phyloP scores from a whole-genome alignment of 192 early-diverging fungal genomes.

The Coemansia sp. region DNA sequence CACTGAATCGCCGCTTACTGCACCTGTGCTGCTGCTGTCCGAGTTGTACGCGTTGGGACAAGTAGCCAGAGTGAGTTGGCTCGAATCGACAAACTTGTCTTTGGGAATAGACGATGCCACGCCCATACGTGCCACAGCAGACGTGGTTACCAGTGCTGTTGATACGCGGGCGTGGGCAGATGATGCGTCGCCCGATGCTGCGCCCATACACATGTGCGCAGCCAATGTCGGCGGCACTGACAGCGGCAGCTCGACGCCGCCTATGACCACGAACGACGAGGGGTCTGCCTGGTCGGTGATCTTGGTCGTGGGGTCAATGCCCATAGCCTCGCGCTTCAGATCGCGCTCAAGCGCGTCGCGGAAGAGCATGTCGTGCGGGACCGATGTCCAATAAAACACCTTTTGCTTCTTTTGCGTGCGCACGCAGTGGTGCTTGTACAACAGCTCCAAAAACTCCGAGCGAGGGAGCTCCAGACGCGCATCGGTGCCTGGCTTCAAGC shows the following conservation, averaged over 20 bases:
- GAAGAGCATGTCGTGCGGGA: conserved; percentile 92
- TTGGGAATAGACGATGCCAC: neutral
- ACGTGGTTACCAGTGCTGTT: conserved; percentile 12
- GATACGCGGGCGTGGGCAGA: conserved; percentile 11
- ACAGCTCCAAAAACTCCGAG: conserved; percentile 88
- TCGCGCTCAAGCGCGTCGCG: conserved; percentile 95
- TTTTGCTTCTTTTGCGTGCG: conserved; percentile 99
- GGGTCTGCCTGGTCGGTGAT: conserved; percentile 29
- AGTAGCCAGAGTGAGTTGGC: neutral
- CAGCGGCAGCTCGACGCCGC: conserved; percentile 48
- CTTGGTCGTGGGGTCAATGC: conserved; percentile 77
- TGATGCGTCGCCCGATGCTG: neutral
- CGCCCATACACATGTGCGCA: conserved; percentile 18
- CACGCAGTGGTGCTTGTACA: conserved; percentile 95
- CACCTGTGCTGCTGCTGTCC: neutral
- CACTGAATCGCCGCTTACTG: neutral
- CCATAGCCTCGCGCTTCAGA: conserved; percentile 87
- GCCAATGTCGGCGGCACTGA: conserved; percentile 52
- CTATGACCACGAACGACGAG: conserved; percentile 37
- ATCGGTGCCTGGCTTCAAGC: conserved; percentile 92
- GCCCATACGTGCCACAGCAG: neutral
- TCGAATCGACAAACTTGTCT: neutral
- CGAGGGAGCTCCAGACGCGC: conserved; percentile 90
- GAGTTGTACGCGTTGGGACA: neutral
- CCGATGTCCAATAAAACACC: conserved; percentile 98